A percentile compares a stretch with the other conserved stretches of the same genome.
These are phyloP conservation scores for Suhomyces emberorum DNA, from an alignment of 805 yeast species.

Conservation along the genomic window DNA sequence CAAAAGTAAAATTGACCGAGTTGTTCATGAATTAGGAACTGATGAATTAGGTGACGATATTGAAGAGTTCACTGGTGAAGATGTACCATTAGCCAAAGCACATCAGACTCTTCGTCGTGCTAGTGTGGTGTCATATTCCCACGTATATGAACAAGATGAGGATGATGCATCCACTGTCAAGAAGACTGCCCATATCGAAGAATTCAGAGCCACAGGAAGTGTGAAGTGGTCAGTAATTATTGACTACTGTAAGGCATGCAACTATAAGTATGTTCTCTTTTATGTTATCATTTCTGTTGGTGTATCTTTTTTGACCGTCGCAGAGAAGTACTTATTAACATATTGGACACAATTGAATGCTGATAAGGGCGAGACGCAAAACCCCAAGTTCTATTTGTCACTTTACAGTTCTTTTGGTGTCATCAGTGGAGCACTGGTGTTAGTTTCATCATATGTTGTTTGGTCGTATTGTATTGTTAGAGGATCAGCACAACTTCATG, in stretches of 20 bases:
- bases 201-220: slow-evolving; percentile 53
- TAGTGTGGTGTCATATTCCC: slow-evolving; percentile 22
- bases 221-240: slow-evolving; percentile 53
- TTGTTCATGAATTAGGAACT: slow-evolving; percentile 4
- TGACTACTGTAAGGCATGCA: slow-evolving; percentile 58
- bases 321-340: slow-evolving; percentile 62
- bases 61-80: neutral
- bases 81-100: neutral
- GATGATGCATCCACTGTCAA: slow-evolving; percentile 5
- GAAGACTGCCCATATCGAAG: slow-evolving; percentile 16
- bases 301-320: slow-evolving; percentile 31
- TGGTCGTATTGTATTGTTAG: slow-evolving; percentile 53
- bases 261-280: slow-evolving; percentile 20
- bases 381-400: slow-evolving; percentile 46
- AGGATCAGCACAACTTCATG: slow-evolving; percentile 56
- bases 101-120: slow-evolving; percentile 13
- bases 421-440: slow-evolving; percentile 39
- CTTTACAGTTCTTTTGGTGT: slow-evolving; percentile 36
- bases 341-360: slow-evolving; percentile 61
- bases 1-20: slow-evolving; percentile 1
- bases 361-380: slow-evolving; percentile 36
- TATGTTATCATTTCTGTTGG: slow-evolving; percentile 39
- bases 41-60: slow-evolving; percentile 2
- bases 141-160: slow-evolving; percentile 17
- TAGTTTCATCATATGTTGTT: slow-evolving; percentile 45